Evolutionary conservation across 2,329 filamentous ascomycete genomes (phyloP), one percentile per base, ranked within the genome.

Genomic region (Parastagonospora avenae): DNA sequence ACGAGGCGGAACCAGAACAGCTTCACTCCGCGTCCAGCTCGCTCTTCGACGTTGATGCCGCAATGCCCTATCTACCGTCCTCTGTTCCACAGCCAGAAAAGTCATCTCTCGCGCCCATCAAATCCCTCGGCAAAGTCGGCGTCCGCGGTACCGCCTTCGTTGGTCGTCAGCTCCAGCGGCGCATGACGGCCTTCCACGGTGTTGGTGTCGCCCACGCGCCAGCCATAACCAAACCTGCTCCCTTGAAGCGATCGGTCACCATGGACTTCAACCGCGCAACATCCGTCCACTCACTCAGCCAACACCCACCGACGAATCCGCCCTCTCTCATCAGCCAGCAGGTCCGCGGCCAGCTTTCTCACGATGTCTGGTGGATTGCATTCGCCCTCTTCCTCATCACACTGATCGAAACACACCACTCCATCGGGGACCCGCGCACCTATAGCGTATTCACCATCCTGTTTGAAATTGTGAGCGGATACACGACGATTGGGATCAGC

Each of bases 341-440:
- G 46, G 49, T 63, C 12, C 59, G 60, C 7, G 59, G 60, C 47
- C 60, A 63, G 39, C 57, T 63, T 24, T 58, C 54, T 6, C 57
- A 62, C 51, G 60, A 63, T 40, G 59, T 63, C 28, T 63, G 60
- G 60, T 63, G 57, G 56, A 60, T 63, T 16, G 56, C 59, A 4
- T 46, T 63, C 5, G 60, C 59, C 5, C 55, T 63, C 4, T 63
- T 63, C 42, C 49, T 63, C 36, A 63, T 63, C 43, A 60, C 60
- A 4, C 45, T 63, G 31, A 63, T 63, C 43, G 60, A 63, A 37
- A 62, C 59, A 28, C 56, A 55, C 15, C 59, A 63, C 35, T 63
- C 60, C n/a, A 60, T 55, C 27, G 54, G 47, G 27, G 54, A 63
- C 31, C 59, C 59, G 9, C 47, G 49, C 29, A 58, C 58, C 15